Base-by-base conservation (phyloP, 257 asterid genomes). In the Capsicum chinense region DNA sequence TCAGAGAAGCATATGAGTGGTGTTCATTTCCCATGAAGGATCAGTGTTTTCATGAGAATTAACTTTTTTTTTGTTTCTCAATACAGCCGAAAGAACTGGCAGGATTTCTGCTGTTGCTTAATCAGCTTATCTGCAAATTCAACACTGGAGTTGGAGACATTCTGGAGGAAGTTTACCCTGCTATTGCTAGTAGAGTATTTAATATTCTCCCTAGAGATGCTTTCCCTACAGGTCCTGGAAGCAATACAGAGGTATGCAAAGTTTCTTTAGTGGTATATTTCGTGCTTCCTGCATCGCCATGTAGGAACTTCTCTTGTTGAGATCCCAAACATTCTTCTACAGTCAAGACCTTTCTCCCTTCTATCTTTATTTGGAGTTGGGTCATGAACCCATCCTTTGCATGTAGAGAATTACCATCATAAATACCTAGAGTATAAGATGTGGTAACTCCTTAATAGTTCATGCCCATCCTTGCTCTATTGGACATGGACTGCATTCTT, bases 111-210 rank as follows among this genome's bases (percentile, higher is more conserved):
- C 90, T 95, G 60, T 90, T 97, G 86, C 92, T 97, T 83, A 95
- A 97, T 85, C 98, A 97, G 92, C 97, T 97, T 60, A 95, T 97
- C 87, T 91, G 98, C 89, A 97, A 97, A 91, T 97, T 97, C 90
- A 91, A 85, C 82, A 84, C 93, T 81, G 92, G 88, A 44, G 92
- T 94, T 71, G 87, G 83, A 26, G 95, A 89, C 87, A 94, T 97
- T 79, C 71, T 97, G 94, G 98, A 94, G 87, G 93, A 88, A 84
- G 95, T 94, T 26, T 97, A 93, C 88, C 99, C 99, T 76, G 90
- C 90, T 85, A 93, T 95, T 84, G 96, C 97, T 54, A 57, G 91
- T 84, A 92, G 94, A 90, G 86, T 88, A 60, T 92, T 93, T 86
- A 89, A 81, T 89, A 88, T 95, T 87, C 95, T 97, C 83, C 99